These are phyloP conservation scores for Teunomyces lycoperdinae DNA, from an alignment of 805 yeast species.

Conservation along the genomic window DNA sequence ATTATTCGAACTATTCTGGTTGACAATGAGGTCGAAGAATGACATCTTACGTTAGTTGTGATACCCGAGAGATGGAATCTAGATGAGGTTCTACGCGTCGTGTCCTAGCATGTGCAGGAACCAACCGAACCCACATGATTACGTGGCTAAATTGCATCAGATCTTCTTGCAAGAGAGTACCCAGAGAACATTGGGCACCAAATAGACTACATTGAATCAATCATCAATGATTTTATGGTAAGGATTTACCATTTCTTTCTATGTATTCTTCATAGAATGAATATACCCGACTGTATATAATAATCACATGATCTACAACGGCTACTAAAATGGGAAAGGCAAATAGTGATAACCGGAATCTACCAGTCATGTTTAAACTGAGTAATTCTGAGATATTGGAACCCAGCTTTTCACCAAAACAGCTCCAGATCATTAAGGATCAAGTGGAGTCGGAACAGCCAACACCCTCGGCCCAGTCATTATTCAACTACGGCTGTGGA, in stretches of 20 bases:
- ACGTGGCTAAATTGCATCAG: no score
- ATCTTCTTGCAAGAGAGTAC: no score
- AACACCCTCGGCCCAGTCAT: conserved; percentile 73
- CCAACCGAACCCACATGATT: no score
- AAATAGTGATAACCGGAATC: neutral
- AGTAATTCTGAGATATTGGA: conserved; percentile 38
- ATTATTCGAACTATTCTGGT: conserved; percentile 49
- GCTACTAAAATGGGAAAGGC: neutral
- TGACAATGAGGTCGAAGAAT: conserved; percentile 7
- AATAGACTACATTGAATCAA: no score
- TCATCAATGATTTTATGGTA: no score
- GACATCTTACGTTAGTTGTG: neutral
- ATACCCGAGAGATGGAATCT: neutral
- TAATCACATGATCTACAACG: neutral
- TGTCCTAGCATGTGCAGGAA: neutral
- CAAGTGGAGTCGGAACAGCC: conserved; percentile 84
- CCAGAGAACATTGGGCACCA: no score
- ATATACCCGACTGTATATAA: neutral
- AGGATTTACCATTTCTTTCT: no score
- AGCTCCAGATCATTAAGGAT: conserved; percentile 68
- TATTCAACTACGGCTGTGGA: conserved; percentile 97
- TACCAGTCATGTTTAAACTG: conserved; percentile 1
- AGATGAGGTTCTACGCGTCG: neutral
- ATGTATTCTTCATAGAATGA: no score
- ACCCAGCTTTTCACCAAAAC: conserved; percentile 65